Evolutionary conservation across 2,329 filamentous ascomycete genomes (phyloP).

Genomic region (Didymellaceae sp.): DNA sequence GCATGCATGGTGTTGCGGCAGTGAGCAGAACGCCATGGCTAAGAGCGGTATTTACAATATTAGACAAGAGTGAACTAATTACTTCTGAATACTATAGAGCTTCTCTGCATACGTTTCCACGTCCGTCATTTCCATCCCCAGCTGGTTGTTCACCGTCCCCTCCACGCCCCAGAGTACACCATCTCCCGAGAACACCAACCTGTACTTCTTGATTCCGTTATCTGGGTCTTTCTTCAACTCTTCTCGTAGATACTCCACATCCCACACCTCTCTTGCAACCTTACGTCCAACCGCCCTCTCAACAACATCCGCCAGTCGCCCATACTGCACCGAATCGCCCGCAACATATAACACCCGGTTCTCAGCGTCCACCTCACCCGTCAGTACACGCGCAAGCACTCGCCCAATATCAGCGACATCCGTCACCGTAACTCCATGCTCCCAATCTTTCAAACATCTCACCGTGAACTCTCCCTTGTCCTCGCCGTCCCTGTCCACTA

Average conservation of each 20-base stretch:
- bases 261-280: constrained; percentile 61
- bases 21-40: constrained; percentile 7
- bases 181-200: constrained; percentile 65
- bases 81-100: constrained; percentile 18
- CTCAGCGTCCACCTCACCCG: constrained; percentile 40
- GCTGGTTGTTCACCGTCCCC: constrained; percentile 60
- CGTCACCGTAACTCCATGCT: constrained; percentile 68
- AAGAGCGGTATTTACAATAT: background rate
- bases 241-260: constrained; percentile 51
- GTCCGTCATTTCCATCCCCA: constrained; percentile 55
- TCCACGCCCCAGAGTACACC: constrained; percentile 66
- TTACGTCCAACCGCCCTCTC: constrained; percentile 51
- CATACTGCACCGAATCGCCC: constrained; percentile 69
- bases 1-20: constrained; percentile 23
- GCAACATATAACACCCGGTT: constrained; percentile 62
- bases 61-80: constrained; percentile 1
- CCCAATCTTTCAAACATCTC: constrained; percentile 66
- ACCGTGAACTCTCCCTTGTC: constrained; percentile 43
- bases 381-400: constrained; percentile 63
- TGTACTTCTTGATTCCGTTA: constrained; percentile 64
- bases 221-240: constrained; percentile 57
- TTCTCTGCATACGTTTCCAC: constrained; percentile 50
- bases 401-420: constrained; percentile 68
- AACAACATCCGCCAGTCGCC: constrained; percentile 60
- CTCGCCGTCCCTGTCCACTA: constrained; percentile 57